Percentiles rank a stretch among this genome's conserved stretches.
Evolutionary conservation across 2,329 filamentous ascomycete genomes (phyloP).

Genomic region (Fusarium caatingaense): DNA sequence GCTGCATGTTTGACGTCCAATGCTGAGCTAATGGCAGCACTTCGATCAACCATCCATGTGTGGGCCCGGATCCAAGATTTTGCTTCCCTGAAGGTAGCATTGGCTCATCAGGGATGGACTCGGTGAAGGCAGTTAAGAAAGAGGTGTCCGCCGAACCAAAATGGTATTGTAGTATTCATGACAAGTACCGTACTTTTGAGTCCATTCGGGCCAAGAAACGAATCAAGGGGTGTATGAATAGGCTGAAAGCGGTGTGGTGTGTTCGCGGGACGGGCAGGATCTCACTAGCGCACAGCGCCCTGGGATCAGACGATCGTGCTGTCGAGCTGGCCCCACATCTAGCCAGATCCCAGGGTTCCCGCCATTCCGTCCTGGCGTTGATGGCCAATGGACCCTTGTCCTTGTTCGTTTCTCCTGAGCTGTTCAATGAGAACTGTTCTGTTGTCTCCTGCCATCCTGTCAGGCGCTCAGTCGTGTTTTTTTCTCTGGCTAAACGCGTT

Average conservation of each 20-base stretch:
- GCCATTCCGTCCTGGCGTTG: slow-evolving; percentile 39
- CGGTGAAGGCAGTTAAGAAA: background rate
- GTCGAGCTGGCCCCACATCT: slow-evolving; percentile 42
- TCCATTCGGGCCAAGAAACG: background rate
- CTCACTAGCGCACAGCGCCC: slow-evolving; percentile 44
- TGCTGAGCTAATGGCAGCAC: slow-evolving; percentile 38
- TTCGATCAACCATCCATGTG: slow-evolving; percentile 41
- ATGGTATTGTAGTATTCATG: background rate
- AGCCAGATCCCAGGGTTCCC: slow-evolving; percentile 49
- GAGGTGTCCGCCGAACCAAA: background rate
- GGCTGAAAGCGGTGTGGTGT: slow-evolving; percentile 41
- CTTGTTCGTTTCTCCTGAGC: slow-evolving; percentile 38
- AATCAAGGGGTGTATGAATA: slow-evolving; percentile 30
- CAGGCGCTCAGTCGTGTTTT: slow-evolving; percentile 27
- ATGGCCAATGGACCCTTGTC: slow-evolving; percentile 30
- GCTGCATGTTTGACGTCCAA: slow-evolving; percentile 37
- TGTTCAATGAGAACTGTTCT: slow-evolving; percentile 12
- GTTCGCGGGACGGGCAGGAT: slow-evolving; percentile 48
- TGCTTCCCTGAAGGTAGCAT: slow-evolving; percentile 1
- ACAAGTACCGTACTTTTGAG: background rate
- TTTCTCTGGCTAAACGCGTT: slow-evolving; percentile 34
- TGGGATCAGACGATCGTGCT: slow-evolving; percentile 48
- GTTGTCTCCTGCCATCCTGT: slow-evolving; percentile 7
- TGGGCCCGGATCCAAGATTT: slow-evolving; percentile 28
- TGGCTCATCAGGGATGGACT: background rate